Base-by-base conservation (phyloP, 495 filamentous ascomycete species). In the Hypoxylon intermedium region DNA sequence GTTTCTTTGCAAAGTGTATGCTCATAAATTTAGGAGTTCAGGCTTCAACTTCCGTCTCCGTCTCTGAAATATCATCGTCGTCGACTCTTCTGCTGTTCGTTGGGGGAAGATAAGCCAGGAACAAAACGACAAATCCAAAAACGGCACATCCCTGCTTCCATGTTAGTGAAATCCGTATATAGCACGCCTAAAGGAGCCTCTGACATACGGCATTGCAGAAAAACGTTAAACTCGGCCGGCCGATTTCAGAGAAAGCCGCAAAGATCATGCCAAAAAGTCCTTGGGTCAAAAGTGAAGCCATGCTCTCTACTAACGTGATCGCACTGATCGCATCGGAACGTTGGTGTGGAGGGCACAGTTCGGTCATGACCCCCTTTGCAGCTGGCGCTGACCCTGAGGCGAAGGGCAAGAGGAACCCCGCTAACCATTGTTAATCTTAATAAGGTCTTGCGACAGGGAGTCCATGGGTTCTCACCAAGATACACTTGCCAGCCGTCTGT, bases 311-410 rank as follows among this genome's bases (percentile, higher is more conserved):
- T 18, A 85, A 68, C 0, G 79, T 82, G 18, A 85, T 77, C 0
- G 80, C 83, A 43, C 78, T 79, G n/a, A 85, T 70, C 0, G 82
- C 82, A 53, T 85, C 82, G 1, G 74, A 72, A 19, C 82, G 73
- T 48, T 79, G 69, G 5, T 67, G 67, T 1, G 75, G 59, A 2
- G 78, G 53, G 33, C 80, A 81, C 75, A 85, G 76, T 36, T 82
- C 79, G 12, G 82, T 76, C 70, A 85, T 82, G 24, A 82, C 81
- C 13, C 83, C 83, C 47, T 85, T 85, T 11, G 82, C 79, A 0
- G 82, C 81, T 1, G 82, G 74, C 0, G 81, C 82, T 0, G 82
- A 79, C 0, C 83, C 83, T 0, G 82, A 81, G 1, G 77, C 83
- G 23, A 85, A 77, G 0, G 83, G 83, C 1, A 85, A 65, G n/a